These are phyloP conservation scores for Penicillium sp. DNA, from an alignment of 2,329 filamentous ascomycete genomes.

Conservation along the genomic window DNA sequence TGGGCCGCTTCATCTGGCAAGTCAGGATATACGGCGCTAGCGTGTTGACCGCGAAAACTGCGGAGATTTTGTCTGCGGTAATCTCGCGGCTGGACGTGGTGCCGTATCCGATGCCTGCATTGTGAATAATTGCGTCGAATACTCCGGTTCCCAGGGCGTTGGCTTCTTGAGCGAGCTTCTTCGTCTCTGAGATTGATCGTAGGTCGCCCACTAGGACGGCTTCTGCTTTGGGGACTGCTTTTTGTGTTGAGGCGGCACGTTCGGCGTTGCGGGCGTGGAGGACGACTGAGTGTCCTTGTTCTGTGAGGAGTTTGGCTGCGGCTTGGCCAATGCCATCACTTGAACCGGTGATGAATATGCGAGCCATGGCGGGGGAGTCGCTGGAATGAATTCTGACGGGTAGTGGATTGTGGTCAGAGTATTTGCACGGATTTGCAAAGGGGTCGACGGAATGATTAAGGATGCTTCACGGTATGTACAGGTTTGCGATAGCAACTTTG, in stretches of 20 bases:
- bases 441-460: background rate
- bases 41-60: constrained; percentile 58
- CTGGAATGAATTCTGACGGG: background rate
- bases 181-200: constrained; percentile 53
- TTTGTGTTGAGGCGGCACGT: constrained; percentile 52
- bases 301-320: constrained; percentile 53
- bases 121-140: constrained; percentile 61
- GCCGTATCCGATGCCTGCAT: constrained; percentile 54
- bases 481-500: too few relatives aligned
- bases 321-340: constrained; percentile 58
- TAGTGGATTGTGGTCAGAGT: background rate
- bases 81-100: constrained; percentile 37
- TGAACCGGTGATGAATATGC: constrained; percentile 58
- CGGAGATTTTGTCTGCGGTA: constrained; percentile 51
- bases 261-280: constrained; percentile 60
- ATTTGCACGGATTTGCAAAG: background rate
- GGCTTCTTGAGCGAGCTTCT: constrained; percentile 53
- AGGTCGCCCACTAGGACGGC: constrained; percentile 57
- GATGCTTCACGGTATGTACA: too few relatives aligned
- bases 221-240: constrained; percentile 53
- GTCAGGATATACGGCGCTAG: constrained; percentile 61
- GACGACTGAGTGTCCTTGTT: constrained; percentile 57
- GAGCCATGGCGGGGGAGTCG: constrained; percentile 12
- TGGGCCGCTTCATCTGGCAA: constrained; percentile 49
- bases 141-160: constrained; percentile 46